Conservation (phyloP, 73 alveolate genomes). For the Tetrahymena thermophila region DNA sequence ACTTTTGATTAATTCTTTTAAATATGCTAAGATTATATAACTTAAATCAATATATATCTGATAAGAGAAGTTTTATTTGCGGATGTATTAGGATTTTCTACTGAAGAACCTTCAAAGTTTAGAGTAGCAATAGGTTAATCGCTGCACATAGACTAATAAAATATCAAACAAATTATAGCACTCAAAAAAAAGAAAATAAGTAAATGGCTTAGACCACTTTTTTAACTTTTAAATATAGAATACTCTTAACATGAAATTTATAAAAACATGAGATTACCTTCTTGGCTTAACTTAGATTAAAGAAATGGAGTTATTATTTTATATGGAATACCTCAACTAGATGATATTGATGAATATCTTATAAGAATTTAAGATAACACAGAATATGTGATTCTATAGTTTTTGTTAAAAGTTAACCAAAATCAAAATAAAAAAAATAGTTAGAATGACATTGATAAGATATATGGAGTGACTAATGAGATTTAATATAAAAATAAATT, state of each 20-base stretch:
- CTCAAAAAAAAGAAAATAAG: neutral
- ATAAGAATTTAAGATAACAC: neutral
- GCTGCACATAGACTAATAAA: neutral
- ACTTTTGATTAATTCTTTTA: too few relatives aligned
- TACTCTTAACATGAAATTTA: neutral
- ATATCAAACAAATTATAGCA: neutral
- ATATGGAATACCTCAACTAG: neutral
- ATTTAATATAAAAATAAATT: too few relatives aligned
- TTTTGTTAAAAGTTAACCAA: neutral
- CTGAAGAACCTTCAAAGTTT: neutral
- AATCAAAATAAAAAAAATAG: neutral
- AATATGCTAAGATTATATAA: too few relatives aligned
- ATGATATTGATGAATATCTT: neutral
- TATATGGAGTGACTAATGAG: neutral
- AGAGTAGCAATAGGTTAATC: neutral
- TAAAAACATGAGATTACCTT: neutral
- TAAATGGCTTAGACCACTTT: neutral
- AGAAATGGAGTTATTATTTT: neutral
- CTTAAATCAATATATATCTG: too few relatives aligned
- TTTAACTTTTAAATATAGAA: neutral
- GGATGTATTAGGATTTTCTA: neutral
- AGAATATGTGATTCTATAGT: neutral
- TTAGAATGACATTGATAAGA: neutral
- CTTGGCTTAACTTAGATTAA: neutral
- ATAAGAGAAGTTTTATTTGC: neutral